phyloP scores from a whole-genome alignment of 352 stramenopile species.

The Thraustotheca clavata region DNA sequence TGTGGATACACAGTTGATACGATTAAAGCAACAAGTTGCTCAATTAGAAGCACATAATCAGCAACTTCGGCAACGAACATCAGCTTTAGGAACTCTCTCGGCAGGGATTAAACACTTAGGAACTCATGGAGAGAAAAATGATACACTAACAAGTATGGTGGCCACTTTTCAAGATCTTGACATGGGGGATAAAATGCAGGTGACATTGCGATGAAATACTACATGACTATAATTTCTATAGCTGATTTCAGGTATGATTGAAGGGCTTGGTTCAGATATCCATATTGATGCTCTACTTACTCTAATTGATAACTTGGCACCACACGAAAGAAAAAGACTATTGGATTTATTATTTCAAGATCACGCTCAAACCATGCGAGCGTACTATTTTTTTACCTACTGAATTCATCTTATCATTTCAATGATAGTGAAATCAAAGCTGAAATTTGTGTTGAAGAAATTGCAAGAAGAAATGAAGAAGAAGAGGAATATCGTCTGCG shows the following conservation, averaged over 20 bases:
- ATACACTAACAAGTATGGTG: constrained; percentile 9
- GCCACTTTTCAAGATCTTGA: constrained; percentile 7
- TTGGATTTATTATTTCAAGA: constrained; percentile 3
- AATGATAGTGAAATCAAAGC: background rate
- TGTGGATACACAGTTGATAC: background rate
- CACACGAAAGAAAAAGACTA: background rate
- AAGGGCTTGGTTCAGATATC: background rate
- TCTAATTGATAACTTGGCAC: background rate
- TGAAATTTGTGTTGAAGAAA: background rate
- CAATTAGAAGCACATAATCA: constrained; percentile 12
- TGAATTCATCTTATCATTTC: background rate
- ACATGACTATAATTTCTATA: background rate
- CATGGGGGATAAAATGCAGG: background rate
- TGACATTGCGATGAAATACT: background rate
- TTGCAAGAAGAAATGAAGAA: background rate
- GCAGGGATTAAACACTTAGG: background rate
- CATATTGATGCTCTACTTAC: background rate
- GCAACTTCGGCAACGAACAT: background rate
- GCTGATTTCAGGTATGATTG: background rate
- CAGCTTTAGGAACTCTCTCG: background rate
- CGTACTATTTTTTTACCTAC: no score
- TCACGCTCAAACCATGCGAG: background rate
- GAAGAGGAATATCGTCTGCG: background rate
- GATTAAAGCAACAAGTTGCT: background rate
- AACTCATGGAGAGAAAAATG: background rate